Conservation (phyloP, 2,329 filamentous ascomycete species). For the Monosporascus sp. region DNA sequence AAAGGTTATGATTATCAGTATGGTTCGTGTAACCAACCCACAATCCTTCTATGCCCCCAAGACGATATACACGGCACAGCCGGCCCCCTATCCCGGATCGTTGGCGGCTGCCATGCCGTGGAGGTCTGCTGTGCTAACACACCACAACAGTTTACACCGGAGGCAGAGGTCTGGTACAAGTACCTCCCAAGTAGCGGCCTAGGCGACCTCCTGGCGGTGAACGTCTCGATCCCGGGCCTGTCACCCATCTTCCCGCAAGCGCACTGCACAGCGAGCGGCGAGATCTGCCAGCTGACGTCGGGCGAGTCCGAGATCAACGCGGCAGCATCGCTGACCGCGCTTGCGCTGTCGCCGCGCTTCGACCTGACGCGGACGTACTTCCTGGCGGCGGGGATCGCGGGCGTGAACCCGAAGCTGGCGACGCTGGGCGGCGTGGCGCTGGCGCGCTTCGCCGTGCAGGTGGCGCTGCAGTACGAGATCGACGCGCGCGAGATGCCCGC, state of each 20-base stretch:
- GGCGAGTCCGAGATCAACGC: conserved; percentile 73
- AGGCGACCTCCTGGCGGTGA: conserved; percentile 51
- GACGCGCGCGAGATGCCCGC: conserved; percentile 62
- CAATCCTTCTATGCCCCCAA: background rate
- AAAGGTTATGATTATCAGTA: conserved; percentile 58
- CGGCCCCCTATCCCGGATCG: background rate
- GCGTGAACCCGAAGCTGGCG: conserved; percentile 63
- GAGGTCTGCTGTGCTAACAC: background rate
- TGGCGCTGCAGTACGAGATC: conserved; percentile 71
- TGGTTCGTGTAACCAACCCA: conserved; percentile 37
- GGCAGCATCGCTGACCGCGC: conserved; percentile 57
- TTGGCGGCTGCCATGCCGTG: no score
- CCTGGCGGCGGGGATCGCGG: conserved; percentile 66
- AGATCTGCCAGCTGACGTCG: conserved; percentile 63
- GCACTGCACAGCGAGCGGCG: conserved; percentile 55
- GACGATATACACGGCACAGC: conserved; percentile 4
- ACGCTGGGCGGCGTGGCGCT: conserved; percentile 65
- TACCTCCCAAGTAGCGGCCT: conserved; percentile 40
- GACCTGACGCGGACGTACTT: conserved; percentile 66
- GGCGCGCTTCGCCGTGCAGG: conserved; percentile 65
- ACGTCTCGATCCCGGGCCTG: conserved; percentile 55
- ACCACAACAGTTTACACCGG: conserved; percentile 49
- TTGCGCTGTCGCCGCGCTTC: conserved; percentile 57
- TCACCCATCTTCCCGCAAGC: conserved; percentile 61
- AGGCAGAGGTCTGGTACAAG: conserved; percentile 57